A percentile compares a stretch with the other conserved stretches of the same genome.
phyloP scores from a whole-genome alignment of 83 land plant genomes.

The Thuja plicata region DNA sequence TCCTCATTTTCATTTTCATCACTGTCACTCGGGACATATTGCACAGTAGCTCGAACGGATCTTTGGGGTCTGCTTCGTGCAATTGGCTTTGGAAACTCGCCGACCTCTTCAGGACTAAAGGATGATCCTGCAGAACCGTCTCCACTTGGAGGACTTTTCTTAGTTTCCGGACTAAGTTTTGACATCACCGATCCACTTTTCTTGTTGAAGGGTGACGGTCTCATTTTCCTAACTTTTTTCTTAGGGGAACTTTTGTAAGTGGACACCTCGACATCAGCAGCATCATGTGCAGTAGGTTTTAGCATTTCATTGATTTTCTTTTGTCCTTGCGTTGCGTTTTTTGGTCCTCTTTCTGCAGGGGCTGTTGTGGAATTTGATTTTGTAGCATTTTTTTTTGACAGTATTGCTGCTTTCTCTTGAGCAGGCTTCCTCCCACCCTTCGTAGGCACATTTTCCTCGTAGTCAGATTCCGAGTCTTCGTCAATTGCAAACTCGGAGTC shows the following conservation, averaged over 20 bases:
- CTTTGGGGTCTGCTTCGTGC: slow-evolving; percentile 56
- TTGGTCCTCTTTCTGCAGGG: slow-evolving; percentile 10
- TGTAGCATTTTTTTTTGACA: background rate
- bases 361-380: slow-evolving; percentile 1
- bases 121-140: slow-evolving; percentile 15
- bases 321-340: slow-evolving; percentile 33
- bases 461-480: slow-evolving; percentile 33
- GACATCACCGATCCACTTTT: slow-evolving; percentile 72
- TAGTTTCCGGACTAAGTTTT: slow-evolving; percentile 12
- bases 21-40: slow-evolving; percentile 51
- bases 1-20: slow-evolving; percentile 45
- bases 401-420: slow-evolving; percentile 16
- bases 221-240: slow-evolving; percentile 90
- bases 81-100: background rate
- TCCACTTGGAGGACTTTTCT: slow-evolving; percentile 11
- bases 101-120: slow-evolving; percentile 17
- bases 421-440: slow-evolving; percentile 24
- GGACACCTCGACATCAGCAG: slow-evolving; percentile 13
- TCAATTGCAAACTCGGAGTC: slow-evolving; percentile 24
- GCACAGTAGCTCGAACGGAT: slow-evolving; percentile 33
- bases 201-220: slow-evolving; percentile 93
- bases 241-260: slow-evolving; percentile 52
- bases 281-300: slow-evolving; percentile 24
- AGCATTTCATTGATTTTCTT: slow-evolving; percentile 58
- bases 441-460: slow-evolving; percentile 25